These are phyloP conservation scores for Coemansia sp. DNA, from an alignment of 192 early-diverging fungal species.

Conservation along the genomic window DNA sequence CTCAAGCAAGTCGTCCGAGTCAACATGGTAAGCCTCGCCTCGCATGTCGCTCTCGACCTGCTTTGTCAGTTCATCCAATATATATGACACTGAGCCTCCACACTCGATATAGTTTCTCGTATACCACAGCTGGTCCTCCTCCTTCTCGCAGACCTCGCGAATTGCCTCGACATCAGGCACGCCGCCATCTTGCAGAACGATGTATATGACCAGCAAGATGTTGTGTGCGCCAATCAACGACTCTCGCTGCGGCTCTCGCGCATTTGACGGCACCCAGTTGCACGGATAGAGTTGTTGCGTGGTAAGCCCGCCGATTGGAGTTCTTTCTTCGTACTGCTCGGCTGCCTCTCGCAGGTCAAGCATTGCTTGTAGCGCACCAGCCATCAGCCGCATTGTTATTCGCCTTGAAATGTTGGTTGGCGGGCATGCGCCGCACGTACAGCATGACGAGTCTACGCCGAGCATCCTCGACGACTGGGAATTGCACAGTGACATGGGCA, in stretches of 20 bases:
- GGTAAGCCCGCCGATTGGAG: slow-evolving; percentile 14
- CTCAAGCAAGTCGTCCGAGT: slow-evolving; percentile 37
- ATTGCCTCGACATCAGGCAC: slow-evolving; percentile 23
- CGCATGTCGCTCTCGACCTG: slow-evolving; percentile 46
- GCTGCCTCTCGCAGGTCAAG: slow-evolving; percentile 28
- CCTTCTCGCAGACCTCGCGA: slow-evolving; percentile 28
- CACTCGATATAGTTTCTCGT: slow-evolving; percentile 32
- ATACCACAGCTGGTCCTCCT: slow-evolving; percentile 11
- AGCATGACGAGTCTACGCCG: slow-evolving; percentile 1
- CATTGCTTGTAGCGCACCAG: slow-evolving; percentile 45
- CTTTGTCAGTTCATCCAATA: slow-evolving; percentile 37
- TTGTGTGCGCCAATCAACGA: slow-evolving; percentile 41
- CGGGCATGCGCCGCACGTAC: slow-evolving; percentile 41
- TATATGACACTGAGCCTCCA: slow-evolving; percentile 39
- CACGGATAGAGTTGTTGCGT: slow-evolving; percentile 36
- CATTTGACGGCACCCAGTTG: slow-evolving; percentile 44
- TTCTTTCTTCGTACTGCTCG: slow-evolving; percentile 16
- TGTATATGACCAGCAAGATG: slow-evolving; percentile 46
- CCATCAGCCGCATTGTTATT: slow-evolving; percentile 32
- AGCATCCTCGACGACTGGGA: neutral
- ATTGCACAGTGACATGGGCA: slow-evolving; percentile 20
- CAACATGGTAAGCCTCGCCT: slow-evolving; percentile 35
- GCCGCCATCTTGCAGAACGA: slow-evolving; percentile 36
- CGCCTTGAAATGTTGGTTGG: slow-evolving; percentile 25
- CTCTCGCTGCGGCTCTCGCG: slow-evolving; percentile 21